phyloP scores from a whole-genome alignment of 192 early-diverging fungal genomes.

The Coemansia sp. region DNA sequence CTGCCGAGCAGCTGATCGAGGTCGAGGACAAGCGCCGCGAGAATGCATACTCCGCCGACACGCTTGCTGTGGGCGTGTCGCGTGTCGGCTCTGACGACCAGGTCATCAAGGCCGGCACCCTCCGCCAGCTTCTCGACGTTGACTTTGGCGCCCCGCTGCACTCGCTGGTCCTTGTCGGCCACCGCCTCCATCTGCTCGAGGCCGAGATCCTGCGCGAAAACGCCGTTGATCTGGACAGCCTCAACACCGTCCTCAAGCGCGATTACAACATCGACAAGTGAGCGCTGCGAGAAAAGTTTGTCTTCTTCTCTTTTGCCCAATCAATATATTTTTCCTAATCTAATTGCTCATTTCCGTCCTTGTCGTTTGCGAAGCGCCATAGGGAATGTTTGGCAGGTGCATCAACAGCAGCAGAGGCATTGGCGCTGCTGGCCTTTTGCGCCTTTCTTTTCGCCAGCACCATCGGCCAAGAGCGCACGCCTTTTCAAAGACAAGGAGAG shows the following conservation, averaged over 20 bases:
- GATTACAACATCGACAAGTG: slow-evolving; percentile 60
- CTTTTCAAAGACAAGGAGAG: neutral
- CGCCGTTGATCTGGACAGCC: slow-evolving; percentile 65
- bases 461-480: neutral
- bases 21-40: slow-evolving; percentile 78
- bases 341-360: neutral
- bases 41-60: slow-evolving; percentile 72
- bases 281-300: too few species aligned
- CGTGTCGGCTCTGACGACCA: slow-evolving; percentile 85
- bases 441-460: neutral
- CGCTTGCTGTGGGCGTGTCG: slow-evolving; percentile 89
- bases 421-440: neutral
- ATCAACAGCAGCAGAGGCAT: neutral
- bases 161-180: slow-evolving; percentile 88
- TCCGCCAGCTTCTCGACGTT: slow-evolving; percentile 74
- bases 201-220: slow-evolving; percentile 79
- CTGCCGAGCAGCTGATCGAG: slow-evolving; percentile 91
- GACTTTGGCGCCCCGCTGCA: slow-evolving; percentile 97
- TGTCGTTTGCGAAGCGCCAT: neutral
- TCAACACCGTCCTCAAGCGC: slow-evolving; percentile 66
- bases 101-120: slow-evolving; percentile 81
- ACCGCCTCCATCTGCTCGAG: slow-evolving; percentile 90
- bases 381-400: neutral
- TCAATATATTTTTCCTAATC: neutral
- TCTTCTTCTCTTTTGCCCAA: neutral